Conservation (phyloP, 208 protist species). For the Crithidia thermophila region DNA sequence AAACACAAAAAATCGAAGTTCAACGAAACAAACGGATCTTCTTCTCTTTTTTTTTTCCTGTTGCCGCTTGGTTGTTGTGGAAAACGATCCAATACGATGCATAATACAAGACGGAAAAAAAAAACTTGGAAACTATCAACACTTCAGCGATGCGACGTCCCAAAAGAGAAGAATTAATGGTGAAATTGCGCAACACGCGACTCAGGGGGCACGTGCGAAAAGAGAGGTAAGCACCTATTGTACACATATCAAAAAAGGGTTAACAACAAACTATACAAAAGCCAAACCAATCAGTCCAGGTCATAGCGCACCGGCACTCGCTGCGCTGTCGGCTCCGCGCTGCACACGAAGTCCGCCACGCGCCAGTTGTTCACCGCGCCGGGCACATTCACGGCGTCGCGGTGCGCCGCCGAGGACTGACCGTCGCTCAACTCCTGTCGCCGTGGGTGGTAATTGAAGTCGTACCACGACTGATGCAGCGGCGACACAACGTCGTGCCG, state of each 20-base stretch:
- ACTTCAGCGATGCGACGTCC: no score
- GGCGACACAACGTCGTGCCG: conserved; percentile 13
- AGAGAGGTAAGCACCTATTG: no score
- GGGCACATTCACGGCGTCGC: conserved; percentile 65
- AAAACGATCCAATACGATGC: no score
- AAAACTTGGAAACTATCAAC: no score
- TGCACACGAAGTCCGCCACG: conserved; percentile 79
- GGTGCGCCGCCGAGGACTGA: conserved; percentile 45
- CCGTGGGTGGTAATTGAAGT: conserved; percentile 66
- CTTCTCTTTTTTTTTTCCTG: conserved; percentile 5
- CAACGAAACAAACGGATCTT: not conserved
- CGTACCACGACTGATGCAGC: conserved; percentile 60
- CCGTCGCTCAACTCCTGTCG: conserved; percentile 6
- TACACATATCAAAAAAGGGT: not conserved
- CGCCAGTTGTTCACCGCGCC: conserved; percentile 51
- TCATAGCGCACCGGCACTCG: conserved; percentile 53
- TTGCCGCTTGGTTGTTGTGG: not conserved
- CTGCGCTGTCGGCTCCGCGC: not conserved
- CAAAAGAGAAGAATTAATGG: no score
- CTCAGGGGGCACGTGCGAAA: no score
- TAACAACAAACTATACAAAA: conserved; percentile 8
- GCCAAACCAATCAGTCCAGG: conserved; percentile 45
- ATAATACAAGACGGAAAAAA: no score
- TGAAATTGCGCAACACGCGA: no score
- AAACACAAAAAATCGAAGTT: not conserved